Evolutionary conservation across 2,329 filamentous ascomycete species (phyloP), one percentile per base, ranked within the genome.

Genomic region (Fusarium virguliforme): DNA sequence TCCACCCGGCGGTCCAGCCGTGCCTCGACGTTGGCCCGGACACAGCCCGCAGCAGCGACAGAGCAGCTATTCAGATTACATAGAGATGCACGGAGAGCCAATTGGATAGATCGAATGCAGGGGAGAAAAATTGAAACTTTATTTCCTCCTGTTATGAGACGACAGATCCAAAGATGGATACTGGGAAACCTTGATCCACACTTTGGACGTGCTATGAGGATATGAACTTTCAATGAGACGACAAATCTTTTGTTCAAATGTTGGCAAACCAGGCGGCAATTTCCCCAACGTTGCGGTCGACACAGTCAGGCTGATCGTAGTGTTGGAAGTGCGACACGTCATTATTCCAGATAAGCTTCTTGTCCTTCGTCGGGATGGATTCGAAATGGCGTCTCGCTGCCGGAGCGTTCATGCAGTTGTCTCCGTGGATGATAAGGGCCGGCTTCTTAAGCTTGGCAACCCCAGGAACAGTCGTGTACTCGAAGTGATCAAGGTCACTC

Each of bases 371-470:
- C 24, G 41, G 41, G 22, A 46, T 46, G 12, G 41, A 46, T 15
- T 46, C 41, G 13, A 46, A 46, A 46, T 46, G 41, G 22, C 41
- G 18, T 8, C 24, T 46, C 41, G 41, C 41, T 46, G 41, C 41
- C 6, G 41, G 41, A 24, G 41, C 41, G 24, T 46, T 46, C 41
- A 46, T 46, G 12, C 41, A 46, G 24, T 46, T 46, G 41, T 46
- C 41, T 46, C 41, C 41, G 41, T 46, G 41, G 13, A 46, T 46
- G 22, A 46, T 28, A 5, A 46, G 41, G 24, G 41, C 41, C 13
- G 41, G 41, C 41, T 46, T 46, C 22, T 7, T 46, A 28, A 46
- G 41, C 22, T 46, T 46, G 41, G 41, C 41, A 24, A 46, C 41
- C 22, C 41, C 41, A 28, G 41, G 41, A 24, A 46, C 41, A 28